Conservation (phyloP, 345 rosid genomes). For the Aquilaria yunnanensis region DNA sequence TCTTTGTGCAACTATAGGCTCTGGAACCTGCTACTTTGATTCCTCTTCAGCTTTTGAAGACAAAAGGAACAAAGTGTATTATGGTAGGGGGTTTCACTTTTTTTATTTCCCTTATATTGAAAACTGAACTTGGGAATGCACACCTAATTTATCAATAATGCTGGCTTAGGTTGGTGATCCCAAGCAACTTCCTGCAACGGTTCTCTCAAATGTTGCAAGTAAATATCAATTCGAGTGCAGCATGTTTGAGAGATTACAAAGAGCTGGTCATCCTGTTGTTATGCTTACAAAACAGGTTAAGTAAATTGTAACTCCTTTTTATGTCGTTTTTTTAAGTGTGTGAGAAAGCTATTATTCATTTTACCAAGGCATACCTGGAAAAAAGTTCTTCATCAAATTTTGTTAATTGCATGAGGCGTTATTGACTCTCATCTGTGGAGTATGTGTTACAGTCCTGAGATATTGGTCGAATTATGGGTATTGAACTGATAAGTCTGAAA, state of each 20-base stretch:
- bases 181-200: constrained; percentile 98
- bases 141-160: constrained; percentile 11
- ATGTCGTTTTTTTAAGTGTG: background rate
- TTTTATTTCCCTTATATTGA: background rate
- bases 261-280: constrained; percentile 84
- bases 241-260: constrained; percentile 98
- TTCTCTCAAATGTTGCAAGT: constrained; percentile 88
- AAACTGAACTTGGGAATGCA: constrained; percentile 1
- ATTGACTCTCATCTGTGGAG: too few relatives aligned
- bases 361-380: too few relatives aligned
- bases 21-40: constrained; percentile 98
- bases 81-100: constrained; percentile 49
- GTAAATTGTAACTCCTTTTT: constrained; percentile 9
- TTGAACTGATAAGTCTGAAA: too few relatives aligned
- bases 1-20: constrained; percentile 49
- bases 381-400: too few relatives aligned
- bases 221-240: constrained; percentile 83
- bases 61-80: constrained; percentile 76
- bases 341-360: too few relatives aligned
- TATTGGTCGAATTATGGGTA: too few relatives aligned
- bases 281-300: constrained; percentile 94
- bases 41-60: constrained; percentile 90
- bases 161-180: constrained; percentile 88
- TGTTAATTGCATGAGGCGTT: too few relatives aligned
- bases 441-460: too few relatives aligned